Evolutionary conservation across 2,329 filamentous ascomycete genomes (phyloP).

Genomic region (Talaromyces sp.): DNA sequence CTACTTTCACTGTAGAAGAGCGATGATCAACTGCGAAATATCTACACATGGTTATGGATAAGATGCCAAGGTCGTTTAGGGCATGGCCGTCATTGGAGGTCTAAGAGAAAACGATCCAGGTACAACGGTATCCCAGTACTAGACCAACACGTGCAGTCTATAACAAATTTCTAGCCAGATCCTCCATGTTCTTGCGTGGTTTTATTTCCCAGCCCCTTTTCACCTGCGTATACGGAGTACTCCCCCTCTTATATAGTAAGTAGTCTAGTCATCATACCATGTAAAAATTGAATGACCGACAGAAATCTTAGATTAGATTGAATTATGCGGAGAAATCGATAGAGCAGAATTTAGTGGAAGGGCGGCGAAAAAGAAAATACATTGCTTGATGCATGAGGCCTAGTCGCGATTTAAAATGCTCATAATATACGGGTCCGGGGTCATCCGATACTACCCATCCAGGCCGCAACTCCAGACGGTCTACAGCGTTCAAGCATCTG

Average conservation of each 20-base stretch:
- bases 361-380: neutral
- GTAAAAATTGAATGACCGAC: neutral
- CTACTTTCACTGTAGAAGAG: neutral
- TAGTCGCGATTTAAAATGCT: neutral
- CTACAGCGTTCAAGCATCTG: neutral
- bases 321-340: neutral
- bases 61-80: neutral
- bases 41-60: neutral
- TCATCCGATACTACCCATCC: constrained; percentile 1
- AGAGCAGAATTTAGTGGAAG: neutral
- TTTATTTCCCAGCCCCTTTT: neutral
- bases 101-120: neutral
- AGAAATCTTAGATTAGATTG: constrained; percentile 1
- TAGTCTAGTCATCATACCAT: neutral
- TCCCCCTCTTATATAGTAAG: neutral
- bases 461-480: neutral
- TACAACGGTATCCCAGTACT: neutral
- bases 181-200: neutral
- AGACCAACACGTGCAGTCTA: neutral
- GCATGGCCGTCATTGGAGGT: neutral
- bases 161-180: neutral
- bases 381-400: neutral
- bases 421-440: neutral
- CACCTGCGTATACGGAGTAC: neutral
- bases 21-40: neutral